Conservation (phyloP, 140 eudicot species). For the Oenanthe javanica region DNA sequence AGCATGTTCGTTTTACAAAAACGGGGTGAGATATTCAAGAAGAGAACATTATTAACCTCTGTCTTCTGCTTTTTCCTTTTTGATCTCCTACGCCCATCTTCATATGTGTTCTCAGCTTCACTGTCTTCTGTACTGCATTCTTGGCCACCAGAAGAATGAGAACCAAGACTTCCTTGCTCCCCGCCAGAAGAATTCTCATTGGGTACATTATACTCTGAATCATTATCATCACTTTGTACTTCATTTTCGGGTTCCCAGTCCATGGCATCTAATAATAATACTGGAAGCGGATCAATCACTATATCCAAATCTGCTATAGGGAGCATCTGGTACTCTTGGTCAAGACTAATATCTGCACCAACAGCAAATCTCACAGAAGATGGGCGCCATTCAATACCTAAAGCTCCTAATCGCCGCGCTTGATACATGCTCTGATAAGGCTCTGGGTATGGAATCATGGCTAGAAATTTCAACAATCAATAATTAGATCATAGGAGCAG, state of each 20-base stretch:
- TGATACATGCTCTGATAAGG: constrained; percentile 91
- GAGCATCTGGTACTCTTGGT: constrained; percentile 73
- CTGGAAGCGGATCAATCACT: constrained; percentile 84
- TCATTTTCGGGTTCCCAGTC: constrained; percentile 94
- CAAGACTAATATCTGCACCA: constrained; percentile 74
- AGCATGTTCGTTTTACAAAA: neutral
- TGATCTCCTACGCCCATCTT: constrained; percentile 56
- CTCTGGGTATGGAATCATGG: constrained; percentile 94
- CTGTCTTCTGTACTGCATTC: constrained; percentile 58
- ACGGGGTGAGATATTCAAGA: neutral
- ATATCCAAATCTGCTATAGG: constrained; percentile 86
- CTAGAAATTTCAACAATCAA: constrained; percentile 24
- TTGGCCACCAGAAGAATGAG: constrained; percentile 48
- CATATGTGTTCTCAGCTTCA: constrained; percentile 44
- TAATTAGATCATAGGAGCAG: neutral
- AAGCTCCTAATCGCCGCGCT: constrained; percentile 73
- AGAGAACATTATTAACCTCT: constrained; percentile 29
- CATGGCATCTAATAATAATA: constrained; percentile 86
- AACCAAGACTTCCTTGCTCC: constrained; percentile 55
- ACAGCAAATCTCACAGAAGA: constrained; percentile 68
- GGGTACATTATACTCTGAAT: constrained; percentile 81
- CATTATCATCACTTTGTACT: constrained; percentile 71
- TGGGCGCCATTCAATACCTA: constrained; percentile 91
- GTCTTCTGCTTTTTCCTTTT: constrained; percentile 62
- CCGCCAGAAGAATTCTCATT: constrained; percentile 68